phyloP scores from a whole-genome alignment of 768 basidiomycete species.

The Kockovaella imperatae region DNA sequence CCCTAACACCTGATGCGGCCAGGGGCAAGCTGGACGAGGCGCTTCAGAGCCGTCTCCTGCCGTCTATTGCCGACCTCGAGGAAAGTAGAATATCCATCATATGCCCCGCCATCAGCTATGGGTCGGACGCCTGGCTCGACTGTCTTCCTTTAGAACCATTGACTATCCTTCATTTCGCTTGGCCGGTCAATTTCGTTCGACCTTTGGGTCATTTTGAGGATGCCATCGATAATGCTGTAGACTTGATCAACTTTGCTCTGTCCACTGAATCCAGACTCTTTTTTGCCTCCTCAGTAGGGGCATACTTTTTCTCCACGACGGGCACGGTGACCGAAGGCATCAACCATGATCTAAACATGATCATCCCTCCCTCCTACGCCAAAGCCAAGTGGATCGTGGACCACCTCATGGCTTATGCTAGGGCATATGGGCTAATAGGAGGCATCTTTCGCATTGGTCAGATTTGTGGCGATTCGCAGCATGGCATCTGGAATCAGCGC shows the following conservation, averaged over 20 bases:
- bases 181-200: slow-evolving; percentile 57
- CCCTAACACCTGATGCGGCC: too few relatives aligned
- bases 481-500: slow-evolving; percentile 54
- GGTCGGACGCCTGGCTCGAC: slow-evolving; percentile 49
- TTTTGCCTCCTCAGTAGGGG: slow-evolving; percentile 53
- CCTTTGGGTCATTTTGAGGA: slow-evolving; percentile 52
- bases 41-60: slow-evolving; percentile 45
- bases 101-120: too few relatives aligned
- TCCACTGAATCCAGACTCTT: slow-evolving; percentile 49
- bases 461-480: slow-evolving; percentile 52
- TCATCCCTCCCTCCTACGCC: slow-evolving; percentile 44
- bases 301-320: slow-evolving; percentile 44
- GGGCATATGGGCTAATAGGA: slow-evolving; percentile 29
- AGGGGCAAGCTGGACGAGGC: slow-evolving; percentile 50
- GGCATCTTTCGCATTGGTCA: slow-evolving; percentile 52
- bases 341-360: slow-evolving; percentile 41
- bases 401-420: slow-evolving; percentile 49
- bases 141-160: slow-evolving; percentile 49
- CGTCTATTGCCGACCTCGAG: too few relatives aligned
- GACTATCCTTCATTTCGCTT: slow-evolving; percentile 53
- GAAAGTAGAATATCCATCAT: slow-evolving; percentile 40
- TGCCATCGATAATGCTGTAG: slow-evolving; percentile 50
- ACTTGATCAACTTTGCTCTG: slow-evolving; percentile 52
- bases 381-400: slow-evolving; percentile 54
- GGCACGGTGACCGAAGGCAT: slow-evolving; percentile 44